Evolutionary conservation across 78 protist species (phyloP), one percentile per base, ranked within the genome.

Genomic region (Monosiga brevicollis): DNA sequence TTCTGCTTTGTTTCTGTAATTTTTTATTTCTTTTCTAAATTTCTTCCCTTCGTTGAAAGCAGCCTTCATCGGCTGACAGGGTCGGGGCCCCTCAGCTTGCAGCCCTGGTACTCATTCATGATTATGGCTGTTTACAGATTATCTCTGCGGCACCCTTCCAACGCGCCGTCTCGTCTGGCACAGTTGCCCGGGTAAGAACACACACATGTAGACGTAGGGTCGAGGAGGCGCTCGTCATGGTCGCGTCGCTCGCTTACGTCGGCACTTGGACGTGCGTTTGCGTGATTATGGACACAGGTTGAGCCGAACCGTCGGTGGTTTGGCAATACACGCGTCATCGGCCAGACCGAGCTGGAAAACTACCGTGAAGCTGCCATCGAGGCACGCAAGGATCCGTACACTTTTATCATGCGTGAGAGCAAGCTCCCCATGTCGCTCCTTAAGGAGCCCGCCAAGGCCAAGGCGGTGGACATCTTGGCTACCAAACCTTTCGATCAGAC

Each of bases 261-360:
- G 71, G 42, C 74, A 20, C 6, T 20, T 25, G 35, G 74, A 2
- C 2, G 15, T n/a, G n/a, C n/a, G n/a, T n/a, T n/a, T n/a, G n/a
- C n/a, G n/a, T n/a, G n/a, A n/a, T n/a, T n/a, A n/a, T n/a, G n/a
- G n/a, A n/a, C 6, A 49, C 62, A 49, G 62, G 15, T 49, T 1
- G 83, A 86, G 82, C 91, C 95, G 15, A 89, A 93, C 87, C 75
- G 93, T 0, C 62, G 88, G n/a, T 93, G 92, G 95, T 93, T 93
- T 43, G 95, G 92, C 43, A 91, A 91, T 72, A 88, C 95, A 1
- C 87, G 91, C 20, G 92, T 88, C 35, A 76, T 92, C 2, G 90
- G 87, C 23, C 94, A 89, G 75, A 26, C 84, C 43, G 83, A 87
- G 22, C 83, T 95, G 41, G 79, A 88, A 20, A 40, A 83, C 35